phyloP scores from a whole-genome alignment of 768 basidiomycete species.

The Lactifluus pinguis region DNA sequence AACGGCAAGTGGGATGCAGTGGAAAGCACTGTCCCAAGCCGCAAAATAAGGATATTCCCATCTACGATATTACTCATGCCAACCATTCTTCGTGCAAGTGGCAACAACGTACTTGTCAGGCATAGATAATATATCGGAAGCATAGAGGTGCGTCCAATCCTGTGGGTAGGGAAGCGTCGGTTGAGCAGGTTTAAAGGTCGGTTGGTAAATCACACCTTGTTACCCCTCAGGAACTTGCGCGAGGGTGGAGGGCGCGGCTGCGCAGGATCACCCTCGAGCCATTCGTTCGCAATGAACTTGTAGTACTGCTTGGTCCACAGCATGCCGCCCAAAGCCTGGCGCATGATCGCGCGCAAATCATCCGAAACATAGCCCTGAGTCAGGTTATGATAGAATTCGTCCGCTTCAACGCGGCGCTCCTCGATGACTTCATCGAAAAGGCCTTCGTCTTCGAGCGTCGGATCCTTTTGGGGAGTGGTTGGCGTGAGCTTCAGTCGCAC shows the following conservation, averaged over 20 bases:
- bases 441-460: slow-evolving; percentile 78
- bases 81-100: not conserved
- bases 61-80: slow-evolving; percentile 29
- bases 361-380: slow-evolving; percentile 80
- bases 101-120: slow-evolving; percentile 74
- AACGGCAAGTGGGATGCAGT: slow-evolving; percentile 94
- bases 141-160: slow-evolving; percentile 96
- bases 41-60: slow-evolving; percentile 99
- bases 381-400: slow-evolving; percentile 87
- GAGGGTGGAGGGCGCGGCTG: slow-evolving; percentile 92
- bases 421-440: slow-evolving; percentile 85
- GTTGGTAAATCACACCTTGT: slow-evolving; percentile 42
- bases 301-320: slow-evolving; percentile 99
- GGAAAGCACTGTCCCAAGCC: slow-evolving; percentile 98
- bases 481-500: slow-evolving; percentile 91
- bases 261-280: slow-evolving; percentile 91
- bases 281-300: slow-evolving; percentile 91
- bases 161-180: slow-evolving; percentile 23
- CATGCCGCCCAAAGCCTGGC: slow-evolving; percentile 95
- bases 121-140: slow-evolving; percentile 96
- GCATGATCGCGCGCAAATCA: slow-evolving; percentile 91
- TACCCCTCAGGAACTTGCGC: slow-evolving; percentile 67
- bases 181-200: not conserved
- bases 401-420: slow-evolving; percentile 84
- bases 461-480: slow-evolving; percentile 59